Conservation (phyloP, 495 filamentous ascomycete species). For the Cladorrhinum samala region DNA sequence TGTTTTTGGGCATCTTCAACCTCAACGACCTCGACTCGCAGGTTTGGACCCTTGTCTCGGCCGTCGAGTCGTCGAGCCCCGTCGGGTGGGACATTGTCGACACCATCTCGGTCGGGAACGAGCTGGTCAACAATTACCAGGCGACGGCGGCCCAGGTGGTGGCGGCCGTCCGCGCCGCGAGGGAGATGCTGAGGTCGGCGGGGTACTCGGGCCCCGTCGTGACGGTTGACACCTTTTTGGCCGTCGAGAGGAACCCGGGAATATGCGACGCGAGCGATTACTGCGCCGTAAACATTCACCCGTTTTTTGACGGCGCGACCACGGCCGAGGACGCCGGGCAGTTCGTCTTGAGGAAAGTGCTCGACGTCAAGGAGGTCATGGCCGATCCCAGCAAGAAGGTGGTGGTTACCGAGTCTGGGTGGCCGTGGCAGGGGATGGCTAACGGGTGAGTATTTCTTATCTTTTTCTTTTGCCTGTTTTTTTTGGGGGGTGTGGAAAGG, state of each 20-base stretch:
- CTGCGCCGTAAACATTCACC: slow-evolving; percentile 74
- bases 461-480: background rate
- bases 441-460: slow-evolving; percentile 39
- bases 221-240: slow-evolving; percentile 70
- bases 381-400: slow-evolving; percentile 30
- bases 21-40: slow-evolving; percentile 51
- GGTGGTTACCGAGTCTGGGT: slow-evolving; percentile 70
- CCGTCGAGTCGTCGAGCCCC: slow-evolving; percentile 24
- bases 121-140: slow-evolving; percentile 62
- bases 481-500: background rate
- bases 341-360: slow-evolving; percentile 56
- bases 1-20: slow-evolving; percentile 71
- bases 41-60: slow-evolving; percentile 45
- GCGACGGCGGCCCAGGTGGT: slow-evolving; percentile 47
- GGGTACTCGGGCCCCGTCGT: slow-evolving; percentile 73
- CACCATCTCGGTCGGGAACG: slow-evolving; percentile 74
- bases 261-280: slow-evolving; percentile 71
- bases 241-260: slow-evolving; percentile 56
- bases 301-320: slow-evolving; percentile 69
- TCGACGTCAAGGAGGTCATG: slow-evolving; percentile 29
- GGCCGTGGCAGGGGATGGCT: slow-evolving; percentile 60
- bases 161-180: slow-evolving; percentile 49
- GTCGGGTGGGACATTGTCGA: slow-evolving; percentile 47
- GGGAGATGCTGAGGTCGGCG: slow-evolving; percentile 47
- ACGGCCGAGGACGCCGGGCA: slow-evolving; percentile 52